These are phyloP conservation scores for Penicillium sp. DNA, from an alignment of 2,329 filamentous ascomycete species.

Conservation along the genomic window DNA sequence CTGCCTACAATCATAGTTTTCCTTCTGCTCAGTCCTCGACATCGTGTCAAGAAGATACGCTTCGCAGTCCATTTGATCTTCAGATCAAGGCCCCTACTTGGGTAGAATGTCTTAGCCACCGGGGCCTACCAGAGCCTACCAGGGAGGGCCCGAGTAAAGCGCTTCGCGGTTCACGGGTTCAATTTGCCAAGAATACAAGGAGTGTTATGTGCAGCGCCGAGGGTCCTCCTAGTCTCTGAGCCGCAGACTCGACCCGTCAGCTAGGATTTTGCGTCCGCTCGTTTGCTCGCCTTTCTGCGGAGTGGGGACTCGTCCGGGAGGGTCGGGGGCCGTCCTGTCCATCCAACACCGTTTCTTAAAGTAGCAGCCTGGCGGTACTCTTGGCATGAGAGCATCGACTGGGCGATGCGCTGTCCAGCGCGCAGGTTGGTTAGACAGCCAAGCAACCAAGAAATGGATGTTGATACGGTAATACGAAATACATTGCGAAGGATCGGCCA, in stretches of 20 bases:
- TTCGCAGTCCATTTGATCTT: not conserved
- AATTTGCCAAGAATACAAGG: not conserved
- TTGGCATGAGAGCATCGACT: not conserved
- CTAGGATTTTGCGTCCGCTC: not conserved
- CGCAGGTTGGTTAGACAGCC: not conserved
- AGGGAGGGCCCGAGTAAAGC: not conserved
- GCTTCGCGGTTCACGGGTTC: not conserved
- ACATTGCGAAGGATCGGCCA: not conserved
- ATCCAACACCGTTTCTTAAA: not conserved
- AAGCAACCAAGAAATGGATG: not conserved
- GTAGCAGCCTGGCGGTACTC: constrained; percentile 1
- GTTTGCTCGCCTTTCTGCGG: constrained; percentile 2
- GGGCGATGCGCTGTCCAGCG: not conserved
- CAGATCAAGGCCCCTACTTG: not conserved
- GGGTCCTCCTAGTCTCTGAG: not conserved
- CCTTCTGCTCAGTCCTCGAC: not conserved
- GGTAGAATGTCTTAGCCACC: not conserved
- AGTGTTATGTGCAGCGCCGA: not conserved
- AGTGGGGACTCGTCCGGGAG: not conserved
- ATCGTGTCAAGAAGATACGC: not conserved
- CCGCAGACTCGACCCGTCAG: not conserved
- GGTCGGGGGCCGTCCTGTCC: not conserved
- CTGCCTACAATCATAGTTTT: not conserved
- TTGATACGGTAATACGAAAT: constrained; percentile 5
- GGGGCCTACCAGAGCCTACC: not conserved